These are phyloP conservation scores for Crithidia acanthocephali DNA, from an alignment of 208 protist species.

Conservation along the genomic window DNA sequence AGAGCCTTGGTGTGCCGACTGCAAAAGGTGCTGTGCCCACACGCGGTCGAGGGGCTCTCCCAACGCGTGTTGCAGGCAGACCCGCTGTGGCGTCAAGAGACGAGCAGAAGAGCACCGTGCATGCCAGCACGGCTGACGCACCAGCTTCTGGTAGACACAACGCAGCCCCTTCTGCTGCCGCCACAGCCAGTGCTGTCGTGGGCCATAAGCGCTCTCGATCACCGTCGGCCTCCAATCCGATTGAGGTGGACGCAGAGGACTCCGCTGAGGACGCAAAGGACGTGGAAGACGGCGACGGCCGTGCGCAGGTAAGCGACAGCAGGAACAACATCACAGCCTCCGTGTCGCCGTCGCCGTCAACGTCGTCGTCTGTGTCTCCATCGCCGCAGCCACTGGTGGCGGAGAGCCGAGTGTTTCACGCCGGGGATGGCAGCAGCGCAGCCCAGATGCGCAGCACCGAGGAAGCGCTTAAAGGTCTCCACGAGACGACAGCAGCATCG, in stretches of 20 bases:
- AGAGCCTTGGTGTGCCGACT: not conserved
- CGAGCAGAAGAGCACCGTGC: not conserved
- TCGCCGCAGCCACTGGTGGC: conserved; percentile 20
- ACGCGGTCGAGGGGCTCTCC: not conserved
- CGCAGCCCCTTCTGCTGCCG: not conserved
- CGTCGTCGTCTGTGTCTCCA: conserved; percentile 2
- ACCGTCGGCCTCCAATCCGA: not conserved
- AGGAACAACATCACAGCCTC: not conserved
- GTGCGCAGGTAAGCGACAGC: not conserved
- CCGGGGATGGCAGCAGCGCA: not conserved
- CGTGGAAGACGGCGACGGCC: not conserved
- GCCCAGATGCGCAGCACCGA: not conserved
- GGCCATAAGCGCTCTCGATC: conserved; percentile 24
- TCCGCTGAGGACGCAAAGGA: not conserved
- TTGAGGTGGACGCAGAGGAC: conserved; percentile 2
- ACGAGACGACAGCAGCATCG: not conserved
- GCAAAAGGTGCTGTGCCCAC: not conserved
- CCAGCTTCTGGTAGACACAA: not conserved
- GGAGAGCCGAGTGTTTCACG: conserved; percentile 5
- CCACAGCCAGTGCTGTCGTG: too few species aligned
- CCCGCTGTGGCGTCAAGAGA: not conserved
- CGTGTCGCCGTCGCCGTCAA: not conserved
- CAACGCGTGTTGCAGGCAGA: not conserved
- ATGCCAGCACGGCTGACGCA: not conserved
- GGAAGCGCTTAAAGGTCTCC: too few species aligned